These are phyloP conservation scores for Dryas alaskensis DNA, from an alignment of 306 rosid species.

Conservation along the genomic window DNA sequence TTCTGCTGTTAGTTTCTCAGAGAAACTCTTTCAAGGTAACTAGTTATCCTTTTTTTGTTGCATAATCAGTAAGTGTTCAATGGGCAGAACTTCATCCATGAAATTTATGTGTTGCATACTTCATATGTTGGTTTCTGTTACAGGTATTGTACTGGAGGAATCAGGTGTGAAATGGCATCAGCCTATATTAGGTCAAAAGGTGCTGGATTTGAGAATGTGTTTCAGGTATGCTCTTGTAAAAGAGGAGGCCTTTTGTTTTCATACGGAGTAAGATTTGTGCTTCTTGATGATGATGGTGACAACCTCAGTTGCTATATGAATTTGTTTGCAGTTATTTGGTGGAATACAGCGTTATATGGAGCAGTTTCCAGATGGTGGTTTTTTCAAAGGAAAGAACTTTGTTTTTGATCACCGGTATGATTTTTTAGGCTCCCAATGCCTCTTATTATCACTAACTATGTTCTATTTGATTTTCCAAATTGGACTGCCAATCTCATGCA, in stretches of 20 bases:
- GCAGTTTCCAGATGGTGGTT: conserved; percentile 87
- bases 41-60: background rate
- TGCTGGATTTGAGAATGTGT: conserved; percentile 81
- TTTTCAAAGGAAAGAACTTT: conserved; percentile 84
- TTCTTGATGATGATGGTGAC: conserved; percentile 10
- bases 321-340: conserved; percentile 69
- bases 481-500: background rate
- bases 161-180: conserved; percentile 96
- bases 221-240: conserved; percentile 58
- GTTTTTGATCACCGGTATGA: conserved; percentile 90
- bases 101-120: background rate
- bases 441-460: background rate
- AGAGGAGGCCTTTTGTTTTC: background rate
- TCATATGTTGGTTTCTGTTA: conserved; percentile 28
- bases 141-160: conserved; percentile 99
- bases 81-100: background rate
- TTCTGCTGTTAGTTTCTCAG: background rate
- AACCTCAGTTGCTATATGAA: conserved; percentile 16
- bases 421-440: conserved; percentile 16
- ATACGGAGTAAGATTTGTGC: conserved; percentile 1
- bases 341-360: conserved; percentile 94
- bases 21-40: background rate
- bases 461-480: background rate
- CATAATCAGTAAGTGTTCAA: background rate
- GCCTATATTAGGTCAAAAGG: conserved; percentile 92